Evolutionary conservation across 768 basidiomycete genomes (phyloP).

Genomic region (Trametes cinnabarina): DNA sequence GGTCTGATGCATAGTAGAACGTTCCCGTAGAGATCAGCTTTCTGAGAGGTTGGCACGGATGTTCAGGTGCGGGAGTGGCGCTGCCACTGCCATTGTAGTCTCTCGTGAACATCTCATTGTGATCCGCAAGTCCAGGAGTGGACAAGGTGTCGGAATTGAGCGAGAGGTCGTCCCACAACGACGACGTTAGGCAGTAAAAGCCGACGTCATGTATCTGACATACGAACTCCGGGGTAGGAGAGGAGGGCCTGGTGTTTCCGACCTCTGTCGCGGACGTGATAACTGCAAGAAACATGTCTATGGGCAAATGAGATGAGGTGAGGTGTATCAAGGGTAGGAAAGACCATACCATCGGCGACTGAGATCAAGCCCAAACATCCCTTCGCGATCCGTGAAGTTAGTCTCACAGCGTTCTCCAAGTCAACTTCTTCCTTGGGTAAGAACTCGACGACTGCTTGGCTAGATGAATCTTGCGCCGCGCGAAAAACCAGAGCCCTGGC

Average conservation of each 20-base stretch:
- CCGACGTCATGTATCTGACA: conserved; percentile 84
- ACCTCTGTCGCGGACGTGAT: conserved; percentile 75
- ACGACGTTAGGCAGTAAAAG: conserved; percentile 84
- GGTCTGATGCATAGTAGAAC: conserved; percentile 87
- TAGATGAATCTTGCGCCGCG: conserved; percentile 45
- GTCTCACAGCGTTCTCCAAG: conserved; percentile 54
- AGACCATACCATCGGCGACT: conserved; percentile 59
- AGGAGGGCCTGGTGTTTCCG: conserved; percentile 65
- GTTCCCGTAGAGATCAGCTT: conserved; percentile 90
- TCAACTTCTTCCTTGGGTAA: conserved; percentile 72
- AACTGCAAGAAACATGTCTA: conserved; percentile 81
- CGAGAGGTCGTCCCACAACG: conserved; percentile 79
- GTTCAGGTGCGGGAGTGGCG: conserved; percentile 55
- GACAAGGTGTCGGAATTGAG: conserved; percentile 47
- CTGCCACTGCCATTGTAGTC: conserved; percentile 43
- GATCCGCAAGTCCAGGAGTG: conserved; percentile 55
- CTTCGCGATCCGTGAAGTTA: conserved; percentile 72
- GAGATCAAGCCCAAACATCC: conserved; percentile 84
- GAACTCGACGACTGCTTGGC: conserved; percentile 85
- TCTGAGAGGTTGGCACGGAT: conserved; percentile 85
- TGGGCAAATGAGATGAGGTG: background rate
- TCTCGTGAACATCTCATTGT: conserved; percentile 44
- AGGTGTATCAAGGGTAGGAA: background rate
- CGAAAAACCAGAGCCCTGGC: conserved; percentile 70
- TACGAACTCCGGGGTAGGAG: conserved; percentile 60